Evolutionary conservation across 768 basidiomycete genomes (phyloP).

Genomic region (Nidula microcarpa): DNA sequence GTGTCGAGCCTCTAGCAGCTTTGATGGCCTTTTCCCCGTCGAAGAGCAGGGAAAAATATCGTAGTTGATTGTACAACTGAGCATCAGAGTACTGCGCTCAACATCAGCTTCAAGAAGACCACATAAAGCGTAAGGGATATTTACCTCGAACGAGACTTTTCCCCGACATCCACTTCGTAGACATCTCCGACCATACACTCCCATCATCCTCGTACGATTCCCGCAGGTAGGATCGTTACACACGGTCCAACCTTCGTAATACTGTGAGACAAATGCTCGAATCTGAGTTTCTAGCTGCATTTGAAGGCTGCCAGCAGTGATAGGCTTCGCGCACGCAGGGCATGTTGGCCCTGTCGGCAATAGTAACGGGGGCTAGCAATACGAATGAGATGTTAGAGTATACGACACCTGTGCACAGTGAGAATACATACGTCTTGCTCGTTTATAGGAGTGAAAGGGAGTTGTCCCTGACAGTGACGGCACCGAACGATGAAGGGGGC

Average conservation of each 20-base stretch:
- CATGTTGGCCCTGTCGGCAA: slow-evolving; percentile 66
- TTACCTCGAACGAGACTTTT: slow-evolving; percentile 70
- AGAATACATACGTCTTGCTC: slow-evolving; percentile 49
- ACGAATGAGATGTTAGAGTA: neutral
- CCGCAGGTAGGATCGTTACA: slow-evolving; percentile 88
- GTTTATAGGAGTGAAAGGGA: slow-evolving; percentile 55
- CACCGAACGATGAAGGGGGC: slow-evolving; percentile 75
- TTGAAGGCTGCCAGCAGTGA: slow-evolving; percentile 63
- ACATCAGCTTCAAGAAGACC: neutral
- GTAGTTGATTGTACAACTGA: slow-evolving; percentile 84
- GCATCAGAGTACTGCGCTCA: slow-evolving; percentile 72
- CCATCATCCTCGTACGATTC: slow-evolving; percentile 87
- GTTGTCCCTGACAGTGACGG: slow-evolving; percentile 60
- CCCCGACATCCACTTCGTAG: slow-evolving; percentile 67
- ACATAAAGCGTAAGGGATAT: slow-evolving; percentile 13
- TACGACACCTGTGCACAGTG: neutral
- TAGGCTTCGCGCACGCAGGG: slow-evolving; percentile 51
- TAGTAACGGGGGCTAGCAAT: slow-evolving; percentile 50
- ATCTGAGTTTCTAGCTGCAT: slow-evolving; percentile 88
- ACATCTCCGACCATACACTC: slow-evolving; percentile 86
- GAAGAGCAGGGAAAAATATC: slow-evolving; percentile 81
- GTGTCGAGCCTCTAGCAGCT: slow-evolving; percentile 42
- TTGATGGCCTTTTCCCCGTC: slow-evolving; percentile 62
- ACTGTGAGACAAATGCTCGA: slow-evolving; percentile 67
- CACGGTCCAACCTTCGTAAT: slow-evolving; percentile 86